A percentile compares a stretch with the other conserved stretches of the same genome.
Conservation (phyloP, 2,329 filamentous ascomycete genomes). For the Didymellaceae sp. region DNA sequence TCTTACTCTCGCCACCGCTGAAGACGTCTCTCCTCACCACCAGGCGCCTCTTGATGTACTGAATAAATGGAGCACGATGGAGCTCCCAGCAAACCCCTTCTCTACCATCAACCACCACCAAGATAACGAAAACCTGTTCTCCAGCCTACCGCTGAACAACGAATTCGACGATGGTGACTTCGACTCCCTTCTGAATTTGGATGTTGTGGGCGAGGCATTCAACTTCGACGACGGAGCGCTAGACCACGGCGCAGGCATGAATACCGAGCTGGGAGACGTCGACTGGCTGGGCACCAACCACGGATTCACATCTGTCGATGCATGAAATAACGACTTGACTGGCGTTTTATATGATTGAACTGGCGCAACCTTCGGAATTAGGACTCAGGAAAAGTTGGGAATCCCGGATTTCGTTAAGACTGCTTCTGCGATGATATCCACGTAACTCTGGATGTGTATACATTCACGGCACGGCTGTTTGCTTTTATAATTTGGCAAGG, state of each 20-base stretch:
- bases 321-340: constrained; percentile 5
- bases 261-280: constrained; percentile 15
- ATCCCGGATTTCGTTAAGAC: background rate
- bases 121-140: constrained; percentile 45
- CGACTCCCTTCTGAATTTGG: constrained; percentile 49
- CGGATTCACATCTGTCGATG: constrained; percentile 19
- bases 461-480: background rate
- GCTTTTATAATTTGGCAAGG: background rate
- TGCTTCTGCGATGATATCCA: background rate
- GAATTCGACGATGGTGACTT: constrained; percentile 51
- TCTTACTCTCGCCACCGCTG: constrained; percentile 12
- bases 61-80: constrained; percentile 31
- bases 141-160: constrained; percentile 44
- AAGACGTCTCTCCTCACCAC: constrained; percentile 1
- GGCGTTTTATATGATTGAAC: background rate
- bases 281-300: constrained; percentile 28
- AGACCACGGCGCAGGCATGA: constrained; percentile 19
- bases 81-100: constrained; percentile 28
- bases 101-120: constrained; percentile 43
- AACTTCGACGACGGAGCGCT: constrained; percentile 40
- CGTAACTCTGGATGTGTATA: background rate
- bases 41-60: constrained; percentile 8
- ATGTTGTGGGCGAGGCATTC: constrained; percentile 49
- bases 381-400: background rate
- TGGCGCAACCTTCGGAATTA: no score